Conservation (phyloP, 129 eudicot species). For the Tanacetum coccineum region DNA sequence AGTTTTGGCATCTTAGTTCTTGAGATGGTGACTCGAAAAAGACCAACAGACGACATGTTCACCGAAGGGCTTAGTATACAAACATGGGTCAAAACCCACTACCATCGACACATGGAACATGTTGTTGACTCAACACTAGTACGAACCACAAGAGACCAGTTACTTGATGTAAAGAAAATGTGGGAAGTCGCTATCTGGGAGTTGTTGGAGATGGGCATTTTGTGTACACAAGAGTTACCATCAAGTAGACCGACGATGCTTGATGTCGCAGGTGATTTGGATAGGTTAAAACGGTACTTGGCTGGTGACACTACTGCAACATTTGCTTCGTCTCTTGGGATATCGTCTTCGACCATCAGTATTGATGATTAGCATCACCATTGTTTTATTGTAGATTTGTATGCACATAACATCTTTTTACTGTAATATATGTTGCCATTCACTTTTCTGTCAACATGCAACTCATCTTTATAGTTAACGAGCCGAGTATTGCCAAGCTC, state of each 20-base stretch:
- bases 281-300: constrained; percentile 52
- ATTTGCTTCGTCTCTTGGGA: constrained; percentile 61
- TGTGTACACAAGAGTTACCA: constrained; percentile 51
- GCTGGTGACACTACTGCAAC: constrained; percentile 52
- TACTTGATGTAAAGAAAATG: constrained; percentile 42
- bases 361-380: constrained; percentile 25
- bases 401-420: too few relatives aligned
- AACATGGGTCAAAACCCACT: constrained; percentile 41
- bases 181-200: constrained; percentile 51
- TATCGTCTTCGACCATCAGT: constrained; percentile 48
- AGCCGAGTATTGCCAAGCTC: too few relatives aligned
- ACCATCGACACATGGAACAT: constrained; percentile 38
- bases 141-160: constrained; percentile 40
- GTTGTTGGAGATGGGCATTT: constrained; percentile 43
- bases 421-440: too few relatives aligned
- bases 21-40: constrained; percentile 59
- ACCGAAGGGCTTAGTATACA: constrained; percentile 46
- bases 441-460: too few relatives aligned
- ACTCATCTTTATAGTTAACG: too few relatives aligned
- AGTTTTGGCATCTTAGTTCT: constrained; percentile 58
- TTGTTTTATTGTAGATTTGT: neutral
- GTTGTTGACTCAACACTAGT: constrained; percentile 40
- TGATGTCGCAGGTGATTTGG: constrained; percentile 55
- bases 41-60: constrained; percentile 53
- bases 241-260: constrained; percentile 54